A percentile compares a stretch with the other conserved stretches of the same genome.
Evolutionary conservation across 1,284 basidiomycete genomes (phyloP).

Genomic region (Paramarasmius palmivorus): DNA sequence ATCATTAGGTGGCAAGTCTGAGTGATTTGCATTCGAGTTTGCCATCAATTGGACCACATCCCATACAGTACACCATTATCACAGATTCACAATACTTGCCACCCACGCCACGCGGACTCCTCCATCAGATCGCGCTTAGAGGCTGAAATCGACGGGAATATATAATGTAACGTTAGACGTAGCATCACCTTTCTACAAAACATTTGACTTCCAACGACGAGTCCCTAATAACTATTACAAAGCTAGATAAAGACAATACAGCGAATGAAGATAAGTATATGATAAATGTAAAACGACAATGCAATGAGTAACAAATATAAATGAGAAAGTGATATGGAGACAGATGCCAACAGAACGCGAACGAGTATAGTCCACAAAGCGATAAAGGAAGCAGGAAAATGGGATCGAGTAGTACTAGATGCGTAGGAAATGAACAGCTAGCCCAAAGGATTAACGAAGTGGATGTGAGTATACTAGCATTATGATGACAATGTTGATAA

Average conservation of each 20-base stretch:
- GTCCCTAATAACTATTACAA: not conserved
- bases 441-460: not conserved
- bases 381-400: constrained; percentile 19
- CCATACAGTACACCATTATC: no score
- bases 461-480: not conserved
- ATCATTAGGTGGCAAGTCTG: no score
- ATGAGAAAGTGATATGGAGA: constrained; percentile 16
- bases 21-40: no score
- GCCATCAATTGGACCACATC: no score
- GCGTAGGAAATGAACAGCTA: constrained; percentile 8
- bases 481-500: constrained; percentile 21
- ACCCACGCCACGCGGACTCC: no score
- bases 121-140: not conserved
- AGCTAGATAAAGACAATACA: no score
- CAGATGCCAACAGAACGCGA: constrained; percentile 6
- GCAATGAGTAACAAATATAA: constrained; percentile 9
- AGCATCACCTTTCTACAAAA: not conserved
- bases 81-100: no score
- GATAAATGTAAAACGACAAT: constrained; percentile 12
- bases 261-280: constrained; percentile 11
- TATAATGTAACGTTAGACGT: not conserved
- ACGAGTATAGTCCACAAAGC: constrained; percentile 26
- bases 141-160: not conserved
- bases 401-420: constrained; percentile 16
- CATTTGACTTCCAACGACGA: not conserved